A percentile compares a stretch with the other conserved stretches of the same genome.
phyloP scores from a whole-genome alignment of 768 basidiomycete genomes.

The Tylopilus sp. region DNA sequence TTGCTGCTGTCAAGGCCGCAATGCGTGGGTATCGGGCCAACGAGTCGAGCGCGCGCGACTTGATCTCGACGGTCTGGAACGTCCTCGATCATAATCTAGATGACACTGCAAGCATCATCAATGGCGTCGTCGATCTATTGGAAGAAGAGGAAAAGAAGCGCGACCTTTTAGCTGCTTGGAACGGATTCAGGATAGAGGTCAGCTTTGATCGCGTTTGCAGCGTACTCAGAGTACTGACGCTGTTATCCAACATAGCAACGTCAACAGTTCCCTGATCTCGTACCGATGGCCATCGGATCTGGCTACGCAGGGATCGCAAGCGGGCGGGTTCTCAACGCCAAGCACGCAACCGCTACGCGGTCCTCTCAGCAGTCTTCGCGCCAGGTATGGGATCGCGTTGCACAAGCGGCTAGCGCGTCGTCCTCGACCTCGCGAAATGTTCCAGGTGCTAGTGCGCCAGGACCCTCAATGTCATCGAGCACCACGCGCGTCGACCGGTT shows the following conservation, averaged over 20 bases:
- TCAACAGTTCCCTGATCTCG: constrained; percentile 78
- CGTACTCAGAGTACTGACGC: not conserved
- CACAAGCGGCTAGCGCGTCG: constrained; percentile 63
- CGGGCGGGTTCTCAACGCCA: constrained; percentile 81
- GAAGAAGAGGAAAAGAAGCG: constrained; percentile 84
- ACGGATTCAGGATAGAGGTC: constrained; percentile 84
- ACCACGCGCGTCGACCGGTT: constrained; percentile 23
- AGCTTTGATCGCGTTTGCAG: constrained; percentile 27
- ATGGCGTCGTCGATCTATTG: constrained; percentile 69
- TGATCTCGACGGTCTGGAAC: constrained; percentile 88
- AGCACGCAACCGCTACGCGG: constrained; percentile 63
- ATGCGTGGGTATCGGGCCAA: constrained; percentile 73
- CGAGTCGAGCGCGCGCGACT: constrained; percentile 78
- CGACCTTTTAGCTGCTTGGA: constrained; percentile 74
- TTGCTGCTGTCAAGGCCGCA: constrained; percentile 66
- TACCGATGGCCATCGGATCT: constrained; percentile 52
- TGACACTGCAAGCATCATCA: constrained; percentile 69
- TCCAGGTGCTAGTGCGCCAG: constrained; percentile 5
- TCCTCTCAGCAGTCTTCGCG: constrained; percentile 56
- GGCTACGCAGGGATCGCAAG: constrained; percentile 79
- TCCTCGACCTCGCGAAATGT: constrained; percentile 35
- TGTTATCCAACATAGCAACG: constrained; percentile 53
- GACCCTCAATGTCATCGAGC: constrained; percentile 28
- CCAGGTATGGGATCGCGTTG: constrained; percentile 84
- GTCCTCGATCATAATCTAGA: constrained; percentile 67